Evolutionary conservation across 208 protist species (phyloP), one percentile per base, ranked within the genome.

Genomic region (Wallacemonas collosoma): DNA sequence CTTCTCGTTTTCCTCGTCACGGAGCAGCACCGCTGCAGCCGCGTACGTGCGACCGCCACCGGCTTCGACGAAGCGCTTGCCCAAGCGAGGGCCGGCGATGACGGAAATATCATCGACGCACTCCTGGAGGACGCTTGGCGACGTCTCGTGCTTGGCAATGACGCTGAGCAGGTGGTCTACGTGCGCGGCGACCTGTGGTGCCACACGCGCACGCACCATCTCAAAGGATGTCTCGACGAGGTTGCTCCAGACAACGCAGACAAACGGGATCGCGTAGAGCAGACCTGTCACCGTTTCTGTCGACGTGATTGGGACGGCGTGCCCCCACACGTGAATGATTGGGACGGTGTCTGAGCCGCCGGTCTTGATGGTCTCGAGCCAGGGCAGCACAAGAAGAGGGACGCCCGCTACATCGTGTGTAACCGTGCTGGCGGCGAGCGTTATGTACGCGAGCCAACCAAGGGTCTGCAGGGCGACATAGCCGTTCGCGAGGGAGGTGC

Each of bases 401-500:
- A 57, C 48, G 12, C 48, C 50, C 11, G 35, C 35, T 69, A 72
- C 47, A 51, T 64, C 71, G 70, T 77, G 47, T 43, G 56, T 60
- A 60, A 65, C 60, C 41, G 60, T 50, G 60, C 14, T 51, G 4
- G 60, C 60, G 17, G 43, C 60, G 54, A 81, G 69, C 38, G 80
- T 44, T 14, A 73, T 61, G 69, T 89, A 94, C 26, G 81, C 45
- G 41, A 78, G 63, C 89, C 89, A 94, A 38, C 81, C 89, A 36
- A 91, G 68, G n/a, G 84, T 85, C 47, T 88, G 81, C 58, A 90
- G 72, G 1, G 82, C 80, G 2, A 88, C 80, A 73, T 88, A 94
- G 17, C 75, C 84, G 45, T 76, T 68, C 60, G 83, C 68, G 48
- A 68, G 65, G 56, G 78, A 81, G 71, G 71, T 73, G 15, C 78